Conservation (phyloP, 2,329 filamentous ascomycete genomes). For the Microcera coccophila region DNA sequence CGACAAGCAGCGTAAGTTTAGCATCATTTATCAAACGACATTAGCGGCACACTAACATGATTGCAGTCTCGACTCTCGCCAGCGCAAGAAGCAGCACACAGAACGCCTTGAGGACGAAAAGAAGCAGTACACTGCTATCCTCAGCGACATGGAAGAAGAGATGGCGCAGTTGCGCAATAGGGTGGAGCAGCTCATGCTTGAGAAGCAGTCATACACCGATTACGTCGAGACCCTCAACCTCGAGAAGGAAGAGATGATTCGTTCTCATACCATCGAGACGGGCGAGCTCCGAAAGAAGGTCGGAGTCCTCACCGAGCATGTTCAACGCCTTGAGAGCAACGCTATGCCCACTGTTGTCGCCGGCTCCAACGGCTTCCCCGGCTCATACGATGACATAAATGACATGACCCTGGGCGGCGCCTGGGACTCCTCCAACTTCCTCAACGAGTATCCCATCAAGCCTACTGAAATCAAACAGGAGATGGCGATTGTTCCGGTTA, state of each 20-base stretch:
- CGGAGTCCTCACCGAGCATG: constrained; percentile 70
- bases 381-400: constrained; percentile 78
- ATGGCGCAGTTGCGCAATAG: constrained; percentile 64
- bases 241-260: constrained; percentile 90
- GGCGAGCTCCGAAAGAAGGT: constrained; percentile 91
- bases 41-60: constrained; percentile 11
- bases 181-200: constrained; percentile 65
- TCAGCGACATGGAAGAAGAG: constrained; percentile 75
- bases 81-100: constrained; percentile 97
- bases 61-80: constrained; percentile 82
- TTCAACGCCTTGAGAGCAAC: constrained; percentile 64
- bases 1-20: constrained; percentile 84
- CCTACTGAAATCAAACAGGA: constrained; percentile 59
- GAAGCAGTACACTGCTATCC: constrained; percentile 77
- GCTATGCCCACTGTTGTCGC: constrained; percentile 37
- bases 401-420: constrained; percentile 73
- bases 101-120: constrained; percentile 96
- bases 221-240: constrained; percentile 72
- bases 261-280: constrained; percentile 82
- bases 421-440: constrained; percentile 74
- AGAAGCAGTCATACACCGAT: constrained; percentile 70
- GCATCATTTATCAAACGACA: constrained; percentile 5
- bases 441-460: constrained; percentile 66
- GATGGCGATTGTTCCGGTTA: constrained; percentile 49
- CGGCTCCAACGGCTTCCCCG: constrained; percentile 60